Evolutionary conservation across 1,284 basidiomycete genomes (phyloP), one percentile per base, ranked within the genome.

Genomic region (Ceratobasidium sp.): DNA sequence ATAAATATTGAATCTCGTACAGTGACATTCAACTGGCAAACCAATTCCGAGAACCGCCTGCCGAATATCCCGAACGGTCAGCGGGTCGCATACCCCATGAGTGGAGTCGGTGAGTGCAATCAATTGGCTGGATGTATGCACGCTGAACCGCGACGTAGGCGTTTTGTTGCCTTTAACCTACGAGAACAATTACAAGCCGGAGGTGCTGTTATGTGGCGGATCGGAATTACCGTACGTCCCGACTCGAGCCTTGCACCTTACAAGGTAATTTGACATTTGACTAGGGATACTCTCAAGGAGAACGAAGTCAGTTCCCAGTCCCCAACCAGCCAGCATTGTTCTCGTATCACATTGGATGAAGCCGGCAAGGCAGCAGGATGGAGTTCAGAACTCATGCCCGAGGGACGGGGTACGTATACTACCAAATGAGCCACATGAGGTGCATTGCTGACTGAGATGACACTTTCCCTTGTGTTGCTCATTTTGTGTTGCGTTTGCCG

Each of bases 21-120:
- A 3, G 92, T 90, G 82, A 86, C 93, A 70, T 94, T 93, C 75
- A 83, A 93, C 76, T 90, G 89, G 88, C 76, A 82, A 73, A 78
- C 78, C 3, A 87, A 93, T 74, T 83, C 78, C 0, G 92, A 93
- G 77, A 80, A 76, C 25, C 79, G 84, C 45, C 84, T 93, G 1
- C 91, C 91, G 15, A 77, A 77, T 50, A 83, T 94, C 71, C 92
- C 92, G 2, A 92, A 93, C 72, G 88, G 87, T 42, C 86, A 93
- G 13, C 87, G 89, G n/a, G 85, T 93, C 35, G 91, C 91, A 0
- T 94, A 94, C 77, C 92, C 92, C 0, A 90, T 91, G 86, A 82
- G 89, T 20, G 91, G 88, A 22, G 49, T 68, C 5, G 73, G 15
- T 58, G 69, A 31, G 72, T 70, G 70, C 70, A 1, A n/a, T n/a